Evolutionary conservation across 2,329 filamentous ascomycete genomes (phyloP), one percentile per base, ranked within the genome.

Genomic region (Nothophaeocryptopus gaeumannii): DNA sequence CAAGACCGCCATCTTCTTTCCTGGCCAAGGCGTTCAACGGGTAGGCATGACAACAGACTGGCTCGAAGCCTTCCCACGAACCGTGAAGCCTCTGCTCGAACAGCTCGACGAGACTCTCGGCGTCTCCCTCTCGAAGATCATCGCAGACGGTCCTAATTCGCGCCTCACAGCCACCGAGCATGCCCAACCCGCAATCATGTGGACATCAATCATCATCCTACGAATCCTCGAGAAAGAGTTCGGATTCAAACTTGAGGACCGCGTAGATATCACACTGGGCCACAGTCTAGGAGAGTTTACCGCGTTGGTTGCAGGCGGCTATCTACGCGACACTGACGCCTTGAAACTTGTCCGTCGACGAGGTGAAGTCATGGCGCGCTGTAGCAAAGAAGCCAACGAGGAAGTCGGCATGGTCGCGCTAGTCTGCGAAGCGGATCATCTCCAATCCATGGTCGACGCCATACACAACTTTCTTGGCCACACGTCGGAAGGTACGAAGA

Each of bases 121-220:
- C 60, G 83, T 85, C 63, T 84, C 84, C 55, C 79, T 97, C 50
- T 90, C 88, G 34, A 76, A 78, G 20, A 78, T 92, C 51, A 96
- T 96, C 60, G 83, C 85, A 52, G 76, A 88, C 26, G 91, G 92
- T 0, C 88, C 92, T 1, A 88, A 87, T 60, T 83, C 82, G 48
- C 73, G 78, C 44, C 81, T 97, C 48, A 95, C 88, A 35, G 80
- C 82, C 50, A 96, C 92, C 4, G 82, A 87, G 58, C 91, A 95
- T 67, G 88, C 92, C 3, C 92, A 97, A 70, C 92, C 92, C 1
- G 91, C 92, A 62, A 96, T 96, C 70, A 95, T 97, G 89, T 89
- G 90, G 11, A 93, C 89, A 3, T 95, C 89, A 26, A 84, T 96
- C 65, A 80, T 96, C 51, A 95, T 96, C 64, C 78, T 96, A 47